phyloP scores from a whole-genome alignment of 2,329 filamentous ascomycete genomes.

The Exophiala lecanii-corni region DNA sequence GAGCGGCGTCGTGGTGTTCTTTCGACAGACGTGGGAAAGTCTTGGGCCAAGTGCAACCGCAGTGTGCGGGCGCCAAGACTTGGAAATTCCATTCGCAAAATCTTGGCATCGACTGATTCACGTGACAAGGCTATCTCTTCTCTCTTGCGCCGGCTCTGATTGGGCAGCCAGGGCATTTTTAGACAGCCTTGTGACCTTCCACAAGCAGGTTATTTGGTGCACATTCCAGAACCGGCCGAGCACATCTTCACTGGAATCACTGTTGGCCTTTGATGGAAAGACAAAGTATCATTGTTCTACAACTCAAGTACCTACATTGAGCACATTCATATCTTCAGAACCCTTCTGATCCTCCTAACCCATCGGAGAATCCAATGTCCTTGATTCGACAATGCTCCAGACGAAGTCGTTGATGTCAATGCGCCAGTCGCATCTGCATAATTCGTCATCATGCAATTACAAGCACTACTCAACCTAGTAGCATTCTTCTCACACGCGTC shows the following conservation, averaged over 20 bases:
- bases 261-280: no score
- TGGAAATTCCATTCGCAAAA: constrained; percentile 7
- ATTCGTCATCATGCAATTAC: constrained; percentile 18
- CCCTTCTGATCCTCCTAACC: no score
- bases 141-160: no score
- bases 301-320: no score
- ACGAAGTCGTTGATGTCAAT: constrained; percentile 1
- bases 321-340: no score
- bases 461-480: constrained; percentile 20
- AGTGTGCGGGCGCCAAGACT: constrained; percentile 20
- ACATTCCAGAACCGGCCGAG: no score
- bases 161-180: no score
- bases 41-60: constrained; percentile 1
- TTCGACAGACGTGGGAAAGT: background rate
- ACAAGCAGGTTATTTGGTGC: no score
- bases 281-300: no score
- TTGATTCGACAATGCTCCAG: constrained; percentile 11
- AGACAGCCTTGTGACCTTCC: no score
- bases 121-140: constrained; percentile 11
- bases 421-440: constrained; percentile 7
- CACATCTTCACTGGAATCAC: no score
- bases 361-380: no score
- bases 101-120: constrained; percentile 2
- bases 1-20: background rate
- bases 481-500: constrained; percentile 12